Evolutionary conservation across 1,139 yeast genomes (phyloP).

Genomic region (Hansenula lynferdii): DNA sequence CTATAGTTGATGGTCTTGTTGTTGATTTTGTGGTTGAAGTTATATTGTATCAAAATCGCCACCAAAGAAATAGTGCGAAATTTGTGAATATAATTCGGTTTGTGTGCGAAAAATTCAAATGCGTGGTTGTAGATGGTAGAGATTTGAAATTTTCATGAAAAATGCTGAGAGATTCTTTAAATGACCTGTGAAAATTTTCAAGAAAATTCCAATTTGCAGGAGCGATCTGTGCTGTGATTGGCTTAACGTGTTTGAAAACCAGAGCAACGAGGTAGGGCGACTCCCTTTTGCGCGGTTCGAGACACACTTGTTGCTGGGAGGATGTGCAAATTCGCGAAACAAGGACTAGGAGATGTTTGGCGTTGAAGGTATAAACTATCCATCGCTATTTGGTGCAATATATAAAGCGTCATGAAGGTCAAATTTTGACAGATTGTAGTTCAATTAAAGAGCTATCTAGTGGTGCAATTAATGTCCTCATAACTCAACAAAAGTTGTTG

Average conservation of each 20-base stretch:
- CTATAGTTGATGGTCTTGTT: neutral
- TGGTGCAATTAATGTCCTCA: neutral
- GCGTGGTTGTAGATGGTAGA: neutral
- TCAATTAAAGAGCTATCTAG: neutral
- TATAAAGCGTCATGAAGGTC: neutral
- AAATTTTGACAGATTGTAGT: neutral
- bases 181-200: slow-evolving; percentile 2
- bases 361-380: neutral
- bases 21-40: neutral
- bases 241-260: slow-evolving; percentile 2
- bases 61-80: neutral
- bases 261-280: slow-evolving; percentile 2
- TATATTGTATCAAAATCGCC: slow-evolving; percentile 1
- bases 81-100: neutral
- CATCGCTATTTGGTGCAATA: neutral
- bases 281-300: neutral
- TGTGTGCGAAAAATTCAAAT: neutral
- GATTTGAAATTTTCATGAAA: neutral
- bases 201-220: slow-evolving; percentile 1
- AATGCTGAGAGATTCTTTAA: neutral
- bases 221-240: slow-evolving; percentile 8
- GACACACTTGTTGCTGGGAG: slow-evolving; percentile 3
- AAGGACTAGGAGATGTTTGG: too few species aligned
- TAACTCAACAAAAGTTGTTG: neutral
- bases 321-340: neutral